Percentiles rank a stretch among this genome's conserved stretches.
Conservation (phyloP, 768 basidiomycete genomes). For the Xerocomellus dryophilus region DNA sequence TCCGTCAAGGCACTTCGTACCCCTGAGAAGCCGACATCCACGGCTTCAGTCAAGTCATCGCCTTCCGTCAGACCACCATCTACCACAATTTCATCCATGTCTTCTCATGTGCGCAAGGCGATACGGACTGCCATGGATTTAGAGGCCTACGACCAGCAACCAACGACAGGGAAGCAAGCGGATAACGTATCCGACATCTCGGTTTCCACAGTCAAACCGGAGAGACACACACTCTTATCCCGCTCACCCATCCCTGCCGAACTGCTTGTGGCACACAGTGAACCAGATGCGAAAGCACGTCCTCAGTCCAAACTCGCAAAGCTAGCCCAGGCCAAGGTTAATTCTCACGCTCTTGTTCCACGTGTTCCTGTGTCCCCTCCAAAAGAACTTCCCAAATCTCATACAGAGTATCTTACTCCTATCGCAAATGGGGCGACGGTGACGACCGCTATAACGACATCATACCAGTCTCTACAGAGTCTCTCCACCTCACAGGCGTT, state of each 20-base stretch:
- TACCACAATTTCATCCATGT: conserved; percentile 46
- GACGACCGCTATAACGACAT: conserved; percentile 81
- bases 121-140: conserved; percentile 64
- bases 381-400: conserved; percentile 42
- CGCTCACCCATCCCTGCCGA: conserved; percentile 21
- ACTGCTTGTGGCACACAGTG: conserved; percentile 8
- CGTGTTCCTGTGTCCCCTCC: conserved; percentile 31
- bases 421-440: conserved; percentile 82
- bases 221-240: conserved; percentile 19
- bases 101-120: conserved; percentile 61
- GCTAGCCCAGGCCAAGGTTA: conserved; percentile 60
- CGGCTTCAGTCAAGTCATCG: conserved; percentile 25
- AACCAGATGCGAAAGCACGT: conserved; percentile 30
- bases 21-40: conserved; percentile 13
- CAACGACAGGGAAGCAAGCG: conserved; percentile 2
- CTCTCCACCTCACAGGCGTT: conserved; percentile 40
- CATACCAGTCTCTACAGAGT: conserved; percentile 68
- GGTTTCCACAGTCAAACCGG: conserved; percentile 23
- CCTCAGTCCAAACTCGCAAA: conserved; percentile 71
- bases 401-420: conserved; percentile 71
- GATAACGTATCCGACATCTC: conserved; percentile 19
- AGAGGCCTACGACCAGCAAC: conserved; percentile 48
- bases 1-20: conserved; percentile 25
- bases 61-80: conserved; percentile 25
- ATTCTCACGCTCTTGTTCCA: conserved; percentile 19